A percentile compares a stretch with the other conserved stretches of the same genome.
Conservation (phyloP, 2,329 filamentous ascomycete genomes). For the Colletotrichum navitas region DNA sequence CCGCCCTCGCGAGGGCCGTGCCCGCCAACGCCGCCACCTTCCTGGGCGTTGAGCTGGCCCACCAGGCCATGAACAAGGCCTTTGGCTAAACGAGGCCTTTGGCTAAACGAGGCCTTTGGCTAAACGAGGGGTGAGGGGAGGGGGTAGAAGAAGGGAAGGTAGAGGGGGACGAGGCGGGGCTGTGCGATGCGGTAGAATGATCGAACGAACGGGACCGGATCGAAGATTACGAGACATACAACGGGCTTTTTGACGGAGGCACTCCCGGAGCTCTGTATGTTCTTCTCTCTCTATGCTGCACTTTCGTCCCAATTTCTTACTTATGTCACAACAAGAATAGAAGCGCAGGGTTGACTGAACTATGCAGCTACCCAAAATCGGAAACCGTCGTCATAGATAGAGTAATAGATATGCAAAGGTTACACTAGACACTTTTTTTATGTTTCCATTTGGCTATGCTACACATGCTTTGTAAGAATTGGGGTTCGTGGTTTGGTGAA, state of each 20-base stretch:
- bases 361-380: background rate
- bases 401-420: background rate
- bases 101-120: conserved; percentile 79
- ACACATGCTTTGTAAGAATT: conserved; percentile 1
- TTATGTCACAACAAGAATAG: conserved; percentile 11
- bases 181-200: background rate
- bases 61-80: conserved; percentile 83
- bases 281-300: background rate
- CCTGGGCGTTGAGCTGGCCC: conserved; percentile 84
- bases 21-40: conserved; percentile 98
- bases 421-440: background rate
- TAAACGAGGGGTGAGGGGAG: background rate
- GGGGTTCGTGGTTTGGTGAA: background rate
- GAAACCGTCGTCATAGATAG: background rate
- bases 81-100: conserved; percentile 64
- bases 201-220: background rate
- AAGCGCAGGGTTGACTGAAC: background rate
- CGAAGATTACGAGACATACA: background rate
- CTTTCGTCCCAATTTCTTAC: background rate
- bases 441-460: background rate
- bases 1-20: conserved; percentile 90
- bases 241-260: conserved; percentile 18
- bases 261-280: background rate
- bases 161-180: background rate
- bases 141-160: background rate